Evolutionary conservation across 2,329 filamentous ascomycete species (phyloP).

Genomic region (Talaromyces sp.): DNA sequence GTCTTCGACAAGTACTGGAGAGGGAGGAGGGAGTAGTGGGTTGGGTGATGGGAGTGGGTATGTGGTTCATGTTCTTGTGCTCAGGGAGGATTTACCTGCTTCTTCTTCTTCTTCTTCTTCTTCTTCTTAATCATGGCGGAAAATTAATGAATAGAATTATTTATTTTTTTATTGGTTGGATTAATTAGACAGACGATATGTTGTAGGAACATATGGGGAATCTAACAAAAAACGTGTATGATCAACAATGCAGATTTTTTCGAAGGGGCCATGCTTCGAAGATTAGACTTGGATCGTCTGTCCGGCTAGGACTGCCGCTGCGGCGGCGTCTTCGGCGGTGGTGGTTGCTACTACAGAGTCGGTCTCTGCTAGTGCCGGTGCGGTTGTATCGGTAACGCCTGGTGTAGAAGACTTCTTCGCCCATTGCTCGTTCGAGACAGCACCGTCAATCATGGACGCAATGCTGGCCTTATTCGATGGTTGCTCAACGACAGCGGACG

Average conservation of each 20-base stretch:
- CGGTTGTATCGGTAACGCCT: slow-evolving; percentile 22
- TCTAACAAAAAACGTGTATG: slow-evolving; percentile 11
- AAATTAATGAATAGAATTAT: background rate
- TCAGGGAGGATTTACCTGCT: slow-evolving; percentile 40
- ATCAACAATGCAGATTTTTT: background rate
- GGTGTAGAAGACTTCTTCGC: slow-evolving; percentile 28
- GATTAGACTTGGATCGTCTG: slow-evolving; percentile 19
- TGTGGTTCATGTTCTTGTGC: slow-evolving; percentile 74
- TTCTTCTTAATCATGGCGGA: background rate
- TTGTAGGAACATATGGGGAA: slow-evolving; percentile 20
- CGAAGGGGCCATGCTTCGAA: background rate
- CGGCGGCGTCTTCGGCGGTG: slow-evolving; percentile 13
- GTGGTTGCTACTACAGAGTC: background rate
- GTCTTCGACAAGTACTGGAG: background rate
- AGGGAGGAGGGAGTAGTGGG: slow-evolving; percentile 33
- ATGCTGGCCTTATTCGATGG: slow-evolving; percentile 38
- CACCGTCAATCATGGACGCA: slow-evolving; percentile 41
- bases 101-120: background rate
- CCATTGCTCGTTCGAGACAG: slow-evolving; percentile 26
- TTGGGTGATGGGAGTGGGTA: slow-evolving; percentile 70
- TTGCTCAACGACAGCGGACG: background rate
- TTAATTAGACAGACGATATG: background rate
- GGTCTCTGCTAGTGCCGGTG: background rate
- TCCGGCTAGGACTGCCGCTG: slow-evolving; percentile 9
- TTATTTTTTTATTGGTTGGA: background rate